Base-by-base conservation (phyloP, 2,329 filamentous ascomycete species). In the Sclerotinia sclerotiorum region DNA sequence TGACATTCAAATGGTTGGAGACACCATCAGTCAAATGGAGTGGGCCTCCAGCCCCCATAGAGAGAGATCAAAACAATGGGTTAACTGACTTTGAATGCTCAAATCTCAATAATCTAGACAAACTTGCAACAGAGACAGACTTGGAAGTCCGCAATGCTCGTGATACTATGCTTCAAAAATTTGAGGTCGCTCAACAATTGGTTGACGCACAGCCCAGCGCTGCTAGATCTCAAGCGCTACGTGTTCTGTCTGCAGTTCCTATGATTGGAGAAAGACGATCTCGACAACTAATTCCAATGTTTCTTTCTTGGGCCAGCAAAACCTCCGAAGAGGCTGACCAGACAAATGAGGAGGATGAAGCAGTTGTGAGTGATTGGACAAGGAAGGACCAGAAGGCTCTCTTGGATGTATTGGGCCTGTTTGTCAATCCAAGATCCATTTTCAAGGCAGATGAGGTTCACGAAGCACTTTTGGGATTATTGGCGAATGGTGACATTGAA, bases 401-500 rank as follows among this genome's bases (percentile, higher is more conserved):
- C 76, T 84, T 99, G 46, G 85, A 85, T 1, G 83, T 99, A 7
- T 93, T 99, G 76, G 86, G 91, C 0, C 88, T 93, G 71, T 98
- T 98, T 76, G 82, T 85, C 61, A 99, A 99, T 76, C 93, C 95
- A 0, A 91, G 85, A 74, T 93, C 93, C 0, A 82, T 99, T 5
- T 98, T 88, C 79, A 90, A 88, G 75, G 86, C 90, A 44, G 83
- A 87, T 13, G 88, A 92, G 67, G 94, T 97, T 0, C 91, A 94
- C 74, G 80, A 86, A 10, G 88, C 92, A 21, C 82, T 98, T 32
- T 81, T 97, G 24, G 83, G 85, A 44, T 84, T 97, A 29, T 83
- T 97, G 72, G 87, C 89, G 55, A 97, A 97, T 76, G 95, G 95
- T 74, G 95, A 99, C 76, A 84, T 89, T 4, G 94, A 97, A 73